A percentile compares a stretch with the other conserved stretches of the same genome.
Conservation (phyloP, 345 rosid genomes). For the Pistacia integerrima region DNA sequence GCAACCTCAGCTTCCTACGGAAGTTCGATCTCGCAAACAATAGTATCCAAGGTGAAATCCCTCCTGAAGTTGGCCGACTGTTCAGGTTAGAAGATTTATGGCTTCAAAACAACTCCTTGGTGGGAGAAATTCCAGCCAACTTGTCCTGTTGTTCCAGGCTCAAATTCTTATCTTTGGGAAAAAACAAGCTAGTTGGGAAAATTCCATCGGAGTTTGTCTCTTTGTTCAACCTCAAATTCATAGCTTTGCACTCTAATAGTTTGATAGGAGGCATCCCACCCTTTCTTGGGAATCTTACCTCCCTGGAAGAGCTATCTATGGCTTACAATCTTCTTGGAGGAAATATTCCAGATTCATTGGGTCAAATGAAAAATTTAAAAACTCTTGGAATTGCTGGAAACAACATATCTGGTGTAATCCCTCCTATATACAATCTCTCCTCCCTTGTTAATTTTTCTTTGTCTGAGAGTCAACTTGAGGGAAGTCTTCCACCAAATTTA, state of each 20-base stretch:
- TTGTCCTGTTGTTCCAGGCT: constrained; percentile 18
- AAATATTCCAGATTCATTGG: constrained; percentile 6
- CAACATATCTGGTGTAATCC: constrained; percentile 9
- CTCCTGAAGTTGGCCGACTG: constrained; percentile 3
- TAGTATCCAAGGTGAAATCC: constrained; percentile 11
- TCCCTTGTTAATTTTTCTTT: neutral
- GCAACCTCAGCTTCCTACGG: constrained; percentile 17
- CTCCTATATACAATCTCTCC: neutral
- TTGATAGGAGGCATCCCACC: constrained; percentile 16
- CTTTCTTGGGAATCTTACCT: constrained; percentile 27
- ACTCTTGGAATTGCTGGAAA: constrained; percentile 2
- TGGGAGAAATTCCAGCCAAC: constrained; percentile 18
- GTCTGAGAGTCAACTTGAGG: constrained; percentile 19
- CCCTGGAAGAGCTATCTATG: neutral
- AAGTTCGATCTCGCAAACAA: constrained; percentile 14
- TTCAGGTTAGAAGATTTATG: neutral
- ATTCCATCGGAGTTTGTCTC: constrained; percentile 14
- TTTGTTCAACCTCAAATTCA: neutral
- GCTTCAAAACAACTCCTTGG: neutral
- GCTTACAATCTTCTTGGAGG: neutral
- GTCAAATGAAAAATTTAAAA: constrained; percentile 8
- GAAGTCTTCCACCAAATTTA: constrained; percentile 23
- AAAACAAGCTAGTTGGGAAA: constrained; percentile 18
- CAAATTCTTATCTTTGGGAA: neutral
- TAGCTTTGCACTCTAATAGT: neutral